These are phyloP conservation scores for Trametes meyenii DNA, from an alignment of 768 basidiomycete species.

Conservation along the genomic window DNA sequence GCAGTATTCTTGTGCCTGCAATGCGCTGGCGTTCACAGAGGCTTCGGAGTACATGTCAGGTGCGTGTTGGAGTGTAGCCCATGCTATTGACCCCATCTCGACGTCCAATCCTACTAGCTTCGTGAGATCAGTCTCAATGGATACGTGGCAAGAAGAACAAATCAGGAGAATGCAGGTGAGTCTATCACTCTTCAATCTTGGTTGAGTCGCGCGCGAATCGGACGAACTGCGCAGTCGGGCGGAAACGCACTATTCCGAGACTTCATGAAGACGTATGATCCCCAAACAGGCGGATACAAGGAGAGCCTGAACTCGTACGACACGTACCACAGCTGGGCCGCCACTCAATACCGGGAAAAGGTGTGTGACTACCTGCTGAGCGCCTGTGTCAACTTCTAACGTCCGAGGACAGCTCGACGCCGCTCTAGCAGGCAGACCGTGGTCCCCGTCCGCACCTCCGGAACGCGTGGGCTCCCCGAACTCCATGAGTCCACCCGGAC, in stretches of 20 bases:
- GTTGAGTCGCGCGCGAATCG: conserved; percentile 14
- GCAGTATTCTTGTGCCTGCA: conserved; percentile 92
- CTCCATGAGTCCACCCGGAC: conserved; percentile 48
- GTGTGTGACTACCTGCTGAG: conserved; percentile 41
- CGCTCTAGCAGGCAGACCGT: conserved; percentile 70
- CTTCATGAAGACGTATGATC: conserved; percentile 76
- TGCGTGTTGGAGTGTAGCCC: conserved; percentile 24
- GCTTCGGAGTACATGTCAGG: conserved; percentile 95
- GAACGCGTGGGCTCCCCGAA: conserved; percentile 41
- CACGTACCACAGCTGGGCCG: conserved; percentile 93
- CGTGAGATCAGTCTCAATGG: conserved; percentile 94
- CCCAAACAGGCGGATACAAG: conserved; percentile 70
- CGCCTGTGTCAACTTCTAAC: conserved; percentile 18
- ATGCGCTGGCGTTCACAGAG: conserved; percentile 81
- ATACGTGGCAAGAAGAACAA: conserved; percentile 93
- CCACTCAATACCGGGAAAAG: conserved; percentile 93
- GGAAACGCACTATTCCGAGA: conserved; percentile 84
- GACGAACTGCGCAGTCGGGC: conserved; percentile 58
- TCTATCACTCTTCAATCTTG: conserved; percentile 1
- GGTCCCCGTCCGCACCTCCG: conserved; percentile 78
- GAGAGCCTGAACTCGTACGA: conserved; percentile 65
- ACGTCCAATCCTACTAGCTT: conserved; percentile 52
- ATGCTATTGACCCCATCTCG: conserved; percentile 18
- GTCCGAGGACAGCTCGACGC: conserved; percentile 68
- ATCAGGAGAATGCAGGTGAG: conserved; percentile 86